Base-by-base conservation (phyloP, 805 yeast species). In the Kuraishia piskuri region DNA sequence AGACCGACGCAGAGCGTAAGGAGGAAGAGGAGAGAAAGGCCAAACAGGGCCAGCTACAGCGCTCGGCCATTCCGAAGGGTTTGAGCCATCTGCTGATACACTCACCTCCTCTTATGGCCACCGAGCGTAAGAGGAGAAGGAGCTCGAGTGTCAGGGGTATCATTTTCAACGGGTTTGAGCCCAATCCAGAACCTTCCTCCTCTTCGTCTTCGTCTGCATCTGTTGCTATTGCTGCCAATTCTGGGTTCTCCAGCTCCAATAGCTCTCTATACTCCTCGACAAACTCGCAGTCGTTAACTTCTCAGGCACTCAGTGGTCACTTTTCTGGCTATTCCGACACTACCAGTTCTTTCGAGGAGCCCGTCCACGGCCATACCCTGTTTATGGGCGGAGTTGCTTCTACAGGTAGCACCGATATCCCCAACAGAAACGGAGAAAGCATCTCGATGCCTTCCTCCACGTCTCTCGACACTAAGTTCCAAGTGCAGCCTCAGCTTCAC, bases 61-160 rank as follows among this genome's bases (percentile, higher is more conserved):
- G 78, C 56, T 69, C 70, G 20, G 72, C 80, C 1, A 79, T 81
- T 50, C 85, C 86, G 2, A 76, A 76, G 60, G 77, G 82, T 12
- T 62, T 81, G 54, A 70, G 78, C 22, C 80, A 80, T 61, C 63
- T 81, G 49, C 62, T 81, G 49, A 72, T 71, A 22, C 76, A 68
- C n/a, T n/a, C n/a, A n/a, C n/a, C n/a, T n/a, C n/a, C n/a, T n/a
- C n/a, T n/a, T n/a, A n/a, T n/a, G n/a, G n/a, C n/a, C n/a, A n/a
- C n/a, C n/a, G n/a, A n/a, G n/a, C n/a, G n/a, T n/a, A n/a, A n/a
- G n/a, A n/a, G n/a, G n/a, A n/a, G n/a, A n/a, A n/a, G n/a, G n/a
- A n/a, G n/a, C n/a, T n/a, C n/a, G n/a, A n/a, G n/a, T n/a, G n/a
- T n/a, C n/a, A n/a, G n/a, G n/a, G n/a, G n/a, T n/a, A n/a, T n/a